Base-by-base conservation (phyloP, 805 yeast species). In the Saturnispora besseyi region DNA sequence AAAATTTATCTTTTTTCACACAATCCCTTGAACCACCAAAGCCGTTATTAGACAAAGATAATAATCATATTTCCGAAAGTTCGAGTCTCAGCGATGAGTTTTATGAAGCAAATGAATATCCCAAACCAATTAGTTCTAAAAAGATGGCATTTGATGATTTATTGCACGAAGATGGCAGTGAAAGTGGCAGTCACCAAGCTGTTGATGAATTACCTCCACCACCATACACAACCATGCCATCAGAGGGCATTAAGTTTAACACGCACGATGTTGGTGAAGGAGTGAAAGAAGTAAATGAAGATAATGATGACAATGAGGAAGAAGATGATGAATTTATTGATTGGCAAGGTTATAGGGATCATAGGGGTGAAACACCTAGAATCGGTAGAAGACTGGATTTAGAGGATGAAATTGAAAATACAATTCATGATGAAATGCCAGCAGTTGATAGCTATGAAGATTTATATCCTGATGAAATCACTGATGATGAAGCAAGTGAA, bases 321-420 rank as follows among this genome's bases (percentile, higher is more conserved):
- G 41, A 47, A 10, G 45, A 42, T 15, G 30, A 31, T 5, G 41
- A 24, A 15, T 42, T 9, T 3, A 22, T 18, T 13, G 18, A 29
- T 15, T 43, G 45, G 45, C 24, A 43, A 13, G 22, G 26, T 13
- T 43, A 30, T 43, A 28, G 13, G n/a, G 11, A 6, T 1, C 8
- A 38, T 24, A n/a, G 22, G 7, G 8, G 11, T 22, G 15, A 22
- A 5, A 24, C 28, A 13, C 8, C 30, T 10, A 5, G 7, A 7
- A 18, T 6, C 15, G 36, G n/a, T 15, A 37, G 55, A 26, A 41
- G 34, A 32, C 34, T 52, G 26, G 53, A 49, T 29, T 46, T 53
- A 33, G 58, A 40, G n/a, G 50, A 49, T 43, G 59, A 56, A 26
- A 42, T 53, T 12, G 57, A 51, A 5, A 52, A 49, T 40, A 46